Evolutionary conservation across 2,329 filamentous ascomycete species (phyloP), one percentile per base, ranked within the genome.

Genomic region (Pleomassaria siparia): DNA sequence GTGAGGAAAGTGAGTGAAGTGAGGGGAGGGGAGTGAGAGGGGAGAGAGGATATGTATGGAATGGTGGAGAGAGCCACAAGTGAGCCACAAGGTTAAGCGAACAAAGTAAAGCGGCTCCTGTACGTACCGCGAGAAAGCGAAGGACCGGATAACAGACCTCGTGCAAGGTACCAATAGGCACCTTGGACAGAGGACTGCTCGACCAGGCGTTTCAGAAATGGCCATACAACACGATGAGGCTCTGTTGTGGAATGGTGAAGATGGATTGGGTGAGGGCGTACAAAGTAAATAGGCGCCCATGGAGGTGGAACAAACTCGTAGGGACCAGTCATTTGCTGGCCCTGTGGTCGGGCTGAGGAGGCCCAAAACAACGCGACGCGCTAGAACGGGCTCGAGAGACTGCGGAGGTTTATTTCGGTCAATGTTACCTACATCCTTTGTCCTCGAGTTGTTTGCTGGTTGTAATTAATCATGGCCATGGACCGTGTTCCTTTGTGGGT

Each of bases 161-260:
- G 46, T 60, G 56, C 56, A 53, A 59, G 60, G 63, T 63, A 63
- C 67, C 64, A 67, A 65, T 67, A n/a, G 56, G 60, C 60, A 70
- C 66, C 58, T 61, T 64, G 65, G 65, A 66, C 62, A 59, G 54
- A 62, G 59, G 64, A 56, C 66, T 64, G 62, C 62, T 63, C 64
- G 60, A 64, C 62, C 60, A 58, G 59, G 62, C 62, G 73, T 73
- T 72, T 72, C 72, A 70, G 58, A 55, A 63, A n/a, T n/a, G 65
- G 51, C 62, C 59, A 71, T 66, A 63, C 70, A 68, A 60, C 66
- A 64, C 64, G 60, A 56, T 69, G 69, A 67, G 67, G 66, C 72
- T 73, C 71, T 70, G 70, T 67, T 67, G 54, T 66, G 65, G 66
- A 66, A 66, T 54, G 61, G 63, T 59, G 59, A 58, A 59, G 67